Base-by-base conservation (phyloP, 129 eudicot genomes). In the Helianthus tuberosus region DNA sequence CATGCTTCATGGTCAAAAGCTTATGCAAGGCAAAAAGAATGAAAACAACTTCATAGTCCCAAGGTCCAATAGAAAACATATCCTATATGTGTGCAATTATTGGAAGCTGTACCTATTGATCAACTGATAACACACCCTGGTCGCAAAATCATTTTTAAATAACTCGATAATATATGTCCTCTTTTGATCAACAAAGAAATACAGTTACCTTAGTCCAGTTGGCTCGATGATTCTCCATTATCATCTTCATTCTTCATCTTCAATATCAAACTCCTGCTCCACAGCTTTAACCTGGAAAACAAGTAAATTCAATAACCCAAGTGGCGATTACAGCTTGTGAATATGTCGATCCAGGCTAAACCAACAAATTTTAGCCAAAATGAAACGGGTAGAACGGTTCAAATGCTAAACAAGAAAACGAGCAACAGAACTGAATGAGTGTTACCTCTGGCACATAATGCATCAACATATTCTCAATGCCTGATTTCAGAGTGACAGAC, bases 391-490 rank as follows among this genome's bases (percentile, higher is more conserved):
- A 11, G 1, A 74, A 61, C 8, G 25, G 47, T 44, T 57, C 58
- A 64, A 23, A 54, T 61, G 38, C 15, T 60, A 60, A 60, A 50
- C 36, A 64, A 7, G 47, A 44, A 66, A 41, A 68, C 16, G 3
- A 16, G 20, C 15, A 71, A 57, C 44, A 38, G 48, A 80, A 44
- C 0, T 70, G 25, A 41, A 48, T 8, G 46, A 58, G 14, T 59
- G 32, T 75, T 75, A 88, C 94, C 93, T 94, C 99, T 36, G 99
- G 96, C 12, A 94, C 97, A 66, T 94, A 94, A 79, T 94, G 99
- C 99, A 94, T 94, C 39, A 94, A 76, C 99, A 94, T 94, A 72
- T 94, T 94, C 74, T 94, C 99, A 16, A 94, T 94, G 78, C 99
- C 99, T 60, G 99, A 94, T 74, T 94, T 94, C 65, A 94, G 83